phyloP scores from a whole-genome alignment of 2,329 filamentous ascomycete genomes.

The Fusarium temperatum region DNA sequence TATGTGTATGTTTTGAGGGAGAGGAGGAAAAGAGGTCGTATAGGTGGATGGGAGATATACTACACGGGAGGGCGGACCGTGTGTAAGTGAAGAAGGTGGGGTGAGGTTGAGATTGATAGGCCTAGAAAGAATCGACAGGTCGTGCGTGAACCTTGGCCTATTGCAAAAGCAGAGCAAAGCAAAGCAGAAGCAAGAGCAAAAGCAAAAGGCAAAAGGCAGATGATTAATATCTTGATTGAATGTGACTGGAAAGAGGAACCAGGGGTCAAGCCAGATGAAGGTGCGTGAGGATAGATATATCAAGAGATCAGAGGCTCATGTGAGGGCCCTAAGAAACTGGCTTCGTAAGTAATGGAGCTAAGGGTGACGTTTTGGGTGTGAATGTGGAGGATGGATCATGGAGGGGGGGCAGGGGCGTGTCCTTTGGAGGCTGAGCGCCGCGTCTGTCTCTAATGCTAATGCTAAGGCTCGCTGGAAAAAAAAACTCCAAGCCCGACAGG shows the following conservation, averaged over 20 bases:
- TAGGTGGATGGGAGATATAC: constrained; percentile 22
- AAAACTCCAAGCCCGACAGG: constrained; percentile 7
- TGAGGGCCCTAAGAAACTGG: constrained; percentile 44
- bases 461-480: neutral
- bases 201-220: constrained; percentile 21
- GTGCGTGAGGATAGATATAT: constrained; percentile 44
- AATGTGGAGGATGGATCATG: neutral
- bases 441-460: neutral
- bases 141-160: neutral
- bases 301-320: constrained; percentile 44
- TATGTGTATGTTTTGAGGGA: neutral
- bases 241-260: constrained; percentile 30
- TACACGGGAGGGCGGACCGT: constrained; percentile 22
- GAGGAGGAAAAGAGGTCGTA: constrained; percentile 16
- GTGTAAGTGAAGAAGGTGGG: constrained; percentile 31
- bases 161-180: constrained; percentile 19
- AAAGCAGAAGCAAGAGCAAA: neutral
- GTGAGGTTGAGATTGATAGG: constrained; percentile 9
- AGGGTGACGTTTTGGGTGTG: constrained; percentile 51
- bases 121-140: constrained; percentile 13
- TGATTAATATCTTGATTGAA: constrained; percentile 25
- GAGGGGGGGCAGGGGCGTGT: constrained; percentile 14
- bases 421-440: constrained; percentile 53
- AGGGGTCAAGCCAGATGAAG: constrained; percentile 27
- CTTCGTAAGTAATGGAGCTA: constrained; percentile 46